A percentile compares a stretch with the other conserved stretches of the same genome.
Conservation (phyloP, 2,329 filamentous ascomycete species). For the Penicillium brasilianum region DNA sequence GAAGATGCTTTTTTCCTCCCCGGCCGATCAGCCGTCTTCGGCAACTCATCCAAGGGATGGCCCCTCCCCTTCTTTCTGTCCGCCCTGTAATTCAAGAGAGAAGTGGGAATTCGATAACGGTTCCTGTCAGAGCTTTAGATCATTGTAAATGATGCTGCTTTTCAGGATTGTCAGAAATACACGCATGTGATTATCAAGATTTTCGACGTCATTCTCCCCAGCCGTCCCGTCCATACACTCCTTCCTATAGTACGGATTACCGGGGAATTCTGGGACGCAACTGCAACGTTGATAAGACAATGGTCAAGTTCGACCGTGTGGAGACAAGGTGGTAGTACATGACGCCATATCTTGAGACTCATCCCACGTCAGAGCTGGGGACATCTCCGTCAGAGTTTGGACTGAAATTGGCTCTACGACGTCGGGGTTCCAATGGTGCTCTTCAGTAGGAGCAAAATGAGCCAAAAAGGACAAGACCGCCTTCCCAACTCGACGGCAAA, state of each 20-base stretch:
- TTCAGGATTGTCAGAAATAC: background rate
- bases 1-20: background rate
- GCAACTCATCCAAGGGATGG: conserved; percentile 6
- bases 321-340: conserved; percentile 25
- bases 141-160: background rate
- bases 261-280: conserved; percentile 24
- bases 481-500: background rate
- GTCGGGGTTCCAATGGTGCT: background rate
- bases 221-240: no score
- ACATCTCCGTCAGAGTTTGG: background rate
- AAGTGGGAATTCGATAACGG: background rate
- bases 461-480: background rate
- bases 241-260: background rate
- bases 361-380: background rate
- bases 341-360: conserved; percentile 22
- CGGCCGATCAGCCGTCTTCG: conserved; percentile 12
- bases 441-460: background rate
- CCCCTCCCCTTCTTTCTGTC: background rate
- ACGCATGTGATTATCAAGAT: background rate
- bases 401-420: background rate
- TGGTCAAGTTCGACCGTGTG: conserved; percentile 24
- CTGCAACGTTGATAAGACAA: conserved; percentile 33
- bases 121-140: background rate
- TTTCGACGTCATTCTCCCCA: conserved; percentile 16
- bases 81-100: background rate